phyloP scores from a whole-genome alignment of 768 basidiomycete species.

The Rhizopogon vesiculosus region DNA sequence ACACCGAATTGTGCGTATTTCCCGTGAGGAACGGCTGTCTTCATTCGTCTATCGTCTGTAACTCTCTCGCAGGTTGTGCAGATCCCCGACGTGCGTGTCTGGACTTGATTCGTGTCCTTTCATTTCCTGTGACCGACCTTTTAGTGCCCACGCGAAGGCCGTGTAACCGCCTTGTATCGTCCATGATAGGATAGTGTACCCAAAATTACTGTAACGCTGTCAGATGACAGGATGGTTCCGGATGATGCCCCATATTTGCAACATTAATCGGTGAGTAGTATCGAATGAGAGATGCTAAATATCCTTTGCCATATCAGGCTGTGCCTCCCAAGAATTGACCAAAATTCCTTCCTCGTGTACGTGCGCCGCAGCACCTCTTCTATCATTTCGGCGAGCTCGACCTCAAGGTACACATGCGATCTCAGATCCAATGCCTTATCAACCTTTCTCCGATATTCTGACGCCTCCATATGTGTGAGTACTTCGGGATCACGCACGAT shows the following conservation, averaged over 20 bases:
- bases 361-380: slow-evolving; percentile 7
- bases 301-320: slow-evolving; percentile 8
- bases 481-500: neutral
- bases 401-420: slow-evolving; percentile 15
- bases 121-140: neutral
- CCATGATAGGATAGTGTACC: neutral
- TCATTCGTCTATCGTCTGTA: too few species aligned
- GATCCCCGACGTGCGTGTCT: neutral
- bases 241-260: neutral
- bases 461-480: neutral
- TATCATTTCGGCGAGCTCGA: slow-evolving; percentile 15
- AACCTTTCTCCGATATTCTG: slow-evolving; percentile 21
- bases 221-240: slow-evolving; percentile 1
- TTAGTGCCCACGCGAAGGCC: neutral
- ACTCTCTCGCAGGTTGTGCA: neutral
- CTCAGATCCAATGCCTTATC: slow-evolving; percentile 27
- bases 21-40: neutral
- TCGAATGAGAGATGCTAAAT: slow-evolving; percentile 13
- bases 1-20: neutral
- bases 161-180: neutral
- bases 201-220: slow-evolving; percentile 7
- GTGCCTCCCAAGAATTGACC: slow-evolving; percentile 22
- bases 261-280: slow-evolving; percentile 1
- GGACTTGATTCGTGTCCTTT: neutral
- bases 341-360: slow-evolving; percentile 17